These are phyloP conservation scores for Barbarea vulgaris DNA, from an alignment of 345 rosid genomes.

Conservation along the genomic window DNA sequence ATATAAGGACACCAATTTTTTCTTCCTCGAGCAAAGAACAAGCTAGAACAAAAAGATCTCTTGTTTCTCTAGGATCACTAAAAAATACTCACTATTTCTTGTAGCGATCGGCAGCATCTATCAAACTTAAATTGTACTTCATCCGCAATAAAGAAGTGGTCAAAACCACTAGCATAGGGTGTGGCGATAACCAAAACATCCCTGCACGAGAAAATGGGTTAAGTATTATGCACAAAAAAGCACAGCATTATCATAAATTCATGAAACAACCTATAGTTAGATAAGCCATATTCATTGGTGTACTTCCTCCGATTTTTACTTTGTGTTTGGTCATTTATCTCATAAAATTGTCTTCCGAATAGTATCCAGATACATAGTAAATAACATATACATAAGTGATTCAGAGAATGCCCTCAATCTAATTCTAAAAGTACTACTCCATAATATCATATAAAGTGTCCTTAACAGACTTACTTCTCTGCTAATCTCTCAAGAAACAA, in stretches of 20 bases:
- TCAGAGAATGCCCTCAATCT: background rate
- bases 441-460: too few species aligned
- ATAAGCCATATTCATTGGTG: background rate
- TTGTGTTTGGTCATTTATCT: background rate
- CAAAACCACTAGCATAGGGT: slow-evolving; percentile 97
- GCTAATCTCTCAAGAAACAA: slow-evolving; percentile 92
- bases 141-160: slow-evolving; percentile 91
- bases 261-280: background rate
- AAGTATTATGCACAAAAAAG: slow-evolving; percentile 3
- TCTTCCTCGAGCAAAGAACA: background rate
- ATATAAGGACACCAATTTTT: background rate
- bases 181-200: slow-evolving; percentile 94
- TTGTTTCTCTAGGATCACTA: background rate
- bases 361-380: background rate
- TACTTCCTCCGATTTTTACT: background rate
- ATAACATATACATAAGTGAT: background rate
- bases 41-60: background rate
- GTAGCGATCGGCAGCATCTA: slow-evolving; percentile 74
- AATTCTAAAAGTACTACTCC: background rate
- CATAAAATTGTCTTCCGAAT: background rate
- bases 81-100: slow-evolving; percentile 64
- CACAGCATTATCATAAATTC: background rate
- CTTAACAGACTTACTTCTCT: slow-evolving; percentile 60
- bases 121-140: slow-evolving; percentile 95
- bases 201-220: slow-evolving; percentile 50